Base-by-base conservation (phyloP, 345 rosid genomes). In the Moricandia moricandioides region DNA sequence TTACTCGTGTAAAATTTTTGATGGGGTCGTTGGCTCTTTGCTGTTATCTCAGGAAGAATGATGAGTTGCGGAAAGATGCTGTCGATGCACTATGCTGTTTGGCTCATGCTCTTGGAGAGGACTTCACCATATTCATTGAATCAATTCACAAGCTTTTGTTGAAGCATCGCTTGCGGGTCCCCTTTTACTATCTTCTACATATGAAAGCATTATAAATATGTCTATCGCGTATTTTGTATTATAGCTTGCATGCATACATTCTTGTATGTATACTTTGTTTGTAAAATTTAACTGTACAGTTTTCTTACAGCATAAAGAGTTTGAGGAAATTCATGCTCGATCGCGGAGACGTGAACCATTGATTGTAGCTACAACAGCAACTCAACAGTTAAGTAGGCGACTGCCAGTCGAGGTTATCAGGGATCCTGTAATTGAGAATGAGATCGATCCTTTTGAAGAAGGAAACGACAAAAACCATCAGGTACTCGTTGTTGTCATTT, bases 61-160 rank as follows among this genome's bases (percentile, higher is more conserved):
- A 86, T 75, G 99, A 95, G 77, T 86, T 95, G 11, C 82, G 92
- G 56, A 88, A 90, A 74, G 99, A 95, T 86, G 96, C 96, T 77
- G 96, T 95, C 21, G 96, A 95, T 81, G 97, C 97, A 64, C 93
- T 95, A 60, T 95, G 99, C 80, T 90, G 99, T 82, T 85, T 95
- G 82, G 97, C 97, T 60, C 89, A 90, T 85, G 92, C 97, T 79
- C 91, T 95, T 57, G 99, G 24, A 70, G 99, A 88, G 83, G 99
- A 95, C 75, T 95, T 95, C 81, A 90, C 89, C 77, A 89, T 95
- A 81, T 92, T 95, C 78, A 90, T 95, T 68, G 93, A 93, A 51
- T 95, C 99, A 47, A 87, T 95, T 73, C 97, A 89, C 86, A 95
- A 92, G 77, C 90, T 95, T 69, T 31, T 92, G 74, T 62, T 88